Conservation (phyloP, 805 yeast genomes). For the Starmera amethionina region DNA sequence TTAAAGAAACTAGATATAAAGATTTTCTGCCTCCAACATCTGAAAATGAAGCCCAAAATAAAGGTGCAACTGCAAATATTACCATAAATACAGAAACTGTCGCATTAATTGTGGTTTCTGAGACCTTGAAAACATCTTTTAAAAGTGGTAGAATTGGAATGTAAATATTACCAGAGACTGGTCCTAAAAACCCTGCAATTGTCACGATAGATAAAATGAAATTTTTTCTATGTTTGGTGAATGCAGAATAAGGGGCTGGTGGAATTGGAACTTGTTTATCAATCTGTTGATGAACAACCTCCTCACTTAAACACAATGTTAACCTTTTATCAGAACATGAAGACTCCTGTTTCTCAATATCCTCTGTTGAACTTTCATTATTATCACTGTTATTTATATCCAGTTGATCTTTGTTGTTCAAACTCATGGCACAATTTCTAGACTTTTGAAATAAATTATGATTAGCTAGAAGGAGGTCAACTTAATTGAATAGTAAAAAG, state of each 20-base stretch:
- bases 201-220: conserved; percentile 29
- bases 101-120: conserved; percentile 37
- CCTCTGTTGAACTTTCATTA: background rate
- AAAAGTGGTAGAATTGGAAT: conserved; percentile 42
- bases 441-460: too few species aligned
- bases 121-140: conserved; percentile 28
- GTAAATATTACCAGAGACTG: conserved; percentile 47
- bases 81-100: conserved; percentile 52
- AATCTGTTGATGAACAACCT: background rate
- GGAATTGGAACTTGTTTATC: background rate
- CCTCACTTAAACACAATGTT: too few species aligned
- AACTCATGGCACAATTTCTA: too few species aligned
- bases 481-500: too few species aligned
- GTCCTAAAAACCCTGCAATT: conserved; percentile 44
- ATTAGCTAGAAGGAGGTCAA: too few species aligned
- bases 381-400: background rate
- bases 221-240: conserved; percentile 24
- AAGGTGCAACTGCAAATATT: conserved; percentile 44
- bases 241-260: conserved; percentile 23
- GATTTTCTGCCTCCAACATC: conserved; percentile 60
- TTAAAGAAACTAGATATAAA: conserved; percentile 45
- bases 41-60: conserved; percentile 46
- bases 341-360: background rate
- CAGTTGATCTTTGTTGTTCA: too few species aligned
- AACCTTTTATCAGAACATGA: too few species aligned